Conservation (phyloP, 2,329 filamentous ascomycete species). For the Didymella pomorum region DNA sequence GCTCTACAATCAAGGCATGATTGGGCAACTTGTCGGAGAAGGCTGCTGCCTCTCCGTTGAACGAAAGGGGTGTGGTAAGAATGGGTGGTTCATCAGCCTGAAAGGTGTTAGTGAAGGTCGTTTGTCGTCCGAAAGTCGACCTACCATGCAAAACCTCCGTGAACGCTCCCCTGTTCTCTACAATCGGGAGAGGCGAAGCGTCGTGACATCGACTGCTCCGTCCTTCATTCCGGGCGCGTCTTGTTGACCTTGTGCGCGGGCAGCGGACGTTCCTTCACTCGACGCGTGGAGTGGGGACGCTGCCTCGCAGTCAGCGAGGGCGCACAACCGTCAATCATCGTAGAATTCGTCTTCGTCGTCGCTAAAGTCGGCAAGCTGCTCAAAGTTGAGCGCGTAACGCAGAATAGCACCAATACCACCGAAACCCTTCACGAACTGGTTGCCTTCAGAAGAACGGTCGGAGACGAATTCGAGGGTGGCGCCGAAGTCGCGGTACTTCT, state of each 20-base stretch:
- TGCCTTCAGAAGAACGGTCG: constrained; percentile 95
- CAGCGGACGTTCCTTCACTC: constrained; percentile 64
- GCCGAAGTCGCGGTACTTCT: constrained; percentile 98
- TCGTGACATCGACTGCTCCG: constrained; percentile 43
- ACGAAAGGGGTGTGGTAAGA: constrained; percentile 50
- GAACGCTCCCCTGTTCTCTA: constrained; percentile 47
- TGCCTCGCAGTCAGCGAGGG: constrained; percentile 90
- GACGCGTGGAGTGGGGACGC: constrained; percentile 67
- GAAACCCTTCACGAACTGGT: constrained; percentile 99
- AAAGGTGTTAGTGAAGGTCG: neutral
- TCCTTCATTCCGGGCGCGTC: constrained; percentile 44
- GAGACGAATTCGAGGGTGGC: constrained; percentile 96
- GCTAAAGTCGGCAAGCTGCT: constrained; percentile 93
- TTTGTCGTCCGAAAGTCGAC: constrained; percentile 3
- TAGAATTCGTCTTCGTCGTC: constrained; percentile 84
- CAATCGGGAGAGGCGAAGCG: constrained; percentile 52
- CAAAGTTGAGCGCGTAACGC: constrained; percentile 99
- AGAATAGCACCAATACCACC: constrained; percentile 97
- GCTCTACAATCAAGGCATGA: constrained; percentile 28
- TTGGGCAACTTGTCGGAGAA: constrained; percentile 26
- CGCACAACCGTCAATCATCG: constrained; percentile 89
- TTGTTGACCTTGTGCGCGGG: constrained; percentile 47
- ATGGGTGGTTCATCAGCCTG: constrained; percentile 48
- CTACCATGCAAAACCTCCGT: constrained; percentile 49
- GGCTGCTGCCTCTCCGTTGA: constrained; percentile 45